A percentile compares a stretch with the other conserved stretches of the same genome.
Conservation (phyloP, 73 alveolate genomes). For the Symbiodinium pilosum region DNA sequence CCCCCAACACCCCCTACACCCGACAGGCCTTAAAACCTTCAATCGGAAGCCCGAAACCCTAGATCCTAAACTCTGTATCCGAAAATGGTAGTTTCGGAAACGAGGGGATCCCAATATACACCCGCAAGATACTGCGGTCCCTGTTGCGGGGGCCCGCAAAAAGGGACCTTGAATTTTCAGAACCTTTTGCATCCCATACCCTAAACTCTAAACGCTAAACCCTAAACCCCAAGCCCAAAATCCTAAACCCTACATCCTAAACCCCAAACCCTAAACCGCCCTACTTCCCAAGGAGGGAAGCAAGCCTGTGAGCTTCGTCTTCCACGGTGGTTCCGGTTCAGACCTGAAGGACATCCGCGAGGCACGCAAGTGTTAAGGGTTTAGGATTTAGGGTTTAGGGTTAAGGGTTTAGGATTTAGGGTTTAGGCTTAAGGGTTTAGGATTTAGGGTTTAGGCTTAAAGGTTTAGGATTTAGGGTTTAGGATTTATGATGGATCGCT, state of each 20-base stretch:
- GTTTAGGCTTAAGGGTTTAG: neutral
- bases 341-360: slow-evolving; percentile 49
- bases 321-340: slow-evolving; percentile 85
- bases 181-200: too few relatives aligned
- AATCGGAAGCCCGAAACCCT: too few relatives aligned
- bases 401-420: neutral
- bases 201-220: neutral
- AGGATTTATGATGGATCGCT: neutral
- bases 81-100: too few relatives aligned
- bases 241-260: neutral
- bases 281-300: slow-evolving; percentile 1
- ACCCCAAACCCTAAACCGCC: too few relatives aligned
- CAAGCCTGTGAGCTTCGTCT: slow-evolving; percentile 77
- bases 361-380: neutral
- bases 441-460: neutral
- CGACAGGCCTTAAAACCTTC: too few relatives aligned
- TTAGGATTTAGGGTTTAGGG: neutral
- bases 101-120: too few relatives aligned
- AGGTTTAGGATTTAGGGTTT: neutral
- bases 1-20: too few relatives aligned
- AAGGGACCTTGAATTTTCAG: too few relatives aligned
- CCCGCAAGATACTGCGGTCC: too few relatives aligned
- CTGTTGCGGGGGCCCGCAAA: too few relatives aligned
- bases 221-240: neutral
- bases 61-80: too few relatives aligned